These are phyloP conservation scores for Sporisorium scitamineum DNA, from an alignment of 1,284 basidiomycete species.

Conservation along the genomic window DNA sequence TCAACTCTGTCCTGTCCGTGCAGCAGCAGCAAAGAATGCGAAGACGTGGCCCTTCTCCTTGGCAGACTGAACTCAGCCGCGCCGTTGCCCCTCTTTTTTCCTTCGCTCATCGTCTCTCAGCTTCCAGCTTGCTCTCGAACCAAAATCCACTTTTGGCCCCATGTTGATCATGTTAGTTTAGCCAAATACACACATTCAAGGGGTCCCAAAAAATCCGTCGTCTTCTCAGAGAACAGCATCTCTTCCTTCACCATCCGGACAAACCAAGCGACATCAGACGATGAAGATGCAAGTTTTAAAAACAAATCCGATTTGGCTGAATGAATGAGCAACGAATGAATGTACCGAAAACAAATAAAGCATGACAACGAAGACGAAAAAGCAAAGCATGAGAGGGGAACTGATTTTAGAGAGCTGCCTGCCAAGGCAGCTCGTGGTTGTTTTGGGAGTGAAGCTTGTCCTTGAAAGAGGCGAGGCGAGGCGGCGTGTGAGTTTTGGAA, in stretches of 20 bases:
- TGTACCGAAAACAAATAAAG: neutral
- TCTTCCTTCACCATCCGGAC: neutral
- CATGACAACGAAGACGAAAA: conserved; percentile 6
- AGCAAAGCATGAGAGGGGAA: neutral
- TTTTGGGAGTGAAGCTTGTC: conserved; percentile 7
- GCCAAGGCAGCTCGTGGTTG: neutral
- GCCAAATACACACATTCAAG: neutral
- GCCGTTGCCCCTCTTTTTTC: conserved; percentile 1
- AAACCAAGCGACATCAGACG: too few species aligned
- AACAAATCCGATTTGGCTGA: neutral
- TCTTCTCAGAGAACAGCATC: neutral
- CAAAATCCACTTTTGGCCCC: neutral
- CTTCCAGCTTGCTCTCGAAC: conserved; percentile 37
- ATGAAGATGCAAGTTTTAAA: neutral
- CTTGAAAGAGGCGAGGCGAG: neutral
- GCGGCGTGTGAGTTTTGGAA: neutral
- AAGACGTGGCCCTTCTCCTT: conserved; percentile 3
- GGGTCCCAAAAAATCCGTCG: neutral
- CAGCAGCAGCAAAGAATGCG: neutral
- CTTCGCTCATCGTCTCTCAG: conserved; percentile 38
- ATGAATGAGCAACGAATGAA: conserved; percentile 1
- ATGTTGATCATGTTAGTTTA: neutral
- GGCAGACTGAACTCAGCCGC: neutral
- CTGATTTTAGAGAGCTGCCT: neutral
- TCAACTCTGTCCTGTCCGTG: neutral